Evolutionary conservation across 1,284 basidiomycete species (phyloP).

Genomic region (Vanrija humicola): DNA sequence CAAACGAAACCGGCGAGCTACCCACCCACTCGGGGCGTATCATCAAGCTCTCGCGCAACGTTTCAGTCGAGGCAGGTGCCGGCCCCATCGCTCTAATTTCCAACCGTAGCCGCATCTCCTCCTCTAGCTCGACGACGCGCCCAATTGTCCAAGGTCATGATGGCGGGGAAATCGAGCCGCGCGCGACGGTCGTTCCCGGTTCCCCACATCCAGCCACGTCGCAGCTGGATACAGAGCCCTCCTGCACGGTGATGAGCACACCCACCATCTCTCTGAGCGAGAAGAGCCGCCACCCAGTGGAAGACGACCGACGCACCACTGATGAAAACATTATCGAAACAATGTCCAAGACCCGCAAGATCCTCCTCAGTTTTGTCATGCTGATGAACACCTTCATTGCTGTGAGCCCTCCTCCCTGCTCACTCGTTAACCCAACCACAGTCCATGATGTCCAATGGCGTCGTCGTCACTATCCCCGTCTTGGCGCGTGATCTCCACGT

Average conservation of each 20-base stretch:
- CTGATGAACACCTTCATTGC: conserved; percentile 26
- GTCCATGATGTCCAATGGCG: conserved; percentile 13
- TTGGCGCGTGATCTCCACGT: conserved; percentile 38
- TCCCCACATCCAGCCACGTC: no score
- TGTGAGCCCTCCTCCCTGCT: conserved; percentile 9
- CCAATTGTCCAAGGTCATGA: no score
- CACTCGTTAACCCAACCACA: not conserved
- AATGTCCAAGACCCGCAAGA: conserved; percentile 6
- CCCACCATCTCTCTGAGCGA: no score
- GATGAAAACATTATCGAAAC: no score
- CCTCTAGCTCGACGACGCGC: conserved; percentile 2
- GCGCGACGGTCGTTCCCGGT: no score
- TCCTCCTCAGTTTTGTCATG: conserved; percentile 20
- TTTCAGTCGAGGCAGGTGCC: conserved; percentile 13
- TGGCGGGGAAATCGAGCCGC: no score
- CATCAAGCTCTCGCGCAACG: not conserved
- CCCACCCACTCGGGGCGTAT: no score
- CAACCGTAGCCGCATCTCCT: conserved; percentile 2
- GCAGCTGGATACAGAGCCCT: no score
- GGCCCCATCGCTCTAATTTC: conserved; percentile 9
- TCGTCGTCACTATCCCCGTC: conserved; percentile 39
- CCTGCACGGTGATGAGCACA: no score
- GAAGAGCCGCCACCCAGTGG: no score
- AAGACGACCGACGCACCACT: no score
- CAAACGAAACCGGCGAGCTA: no score